A percentile compares a stretch with the other conserved stretches of the same genome.
phyloP scores from a whole-genome alignment of 495 filamentous ascomycete genomes.

The Daldinia childiae region DNA sequence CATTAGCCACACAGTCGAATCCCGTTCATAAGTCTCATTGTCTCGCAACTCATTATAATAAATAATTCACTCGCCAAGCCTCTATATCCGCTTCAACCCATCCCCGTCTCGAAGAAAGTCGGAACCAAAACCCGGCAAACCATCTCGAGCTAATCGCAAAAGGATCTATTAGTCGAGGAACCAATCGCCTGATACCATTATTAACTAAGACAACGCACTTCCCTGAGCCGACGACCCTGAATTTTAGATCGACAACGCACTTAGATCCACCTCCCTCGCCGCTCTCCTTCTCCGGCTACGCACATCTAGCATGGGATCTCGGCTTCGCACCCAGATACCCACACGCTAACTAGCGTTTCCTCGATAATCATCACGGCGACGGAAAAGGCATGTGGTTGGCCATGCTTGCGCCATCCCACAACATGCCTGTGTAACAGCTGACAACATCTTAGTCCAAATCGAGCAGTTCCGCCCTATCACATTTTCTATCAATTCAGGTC shows the following conservation, averaged over 20 bases:
- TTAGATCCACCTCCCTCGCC: conserved; percentile 18
- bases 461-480: conserved; percentile 25
- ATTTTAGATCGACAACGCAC: conserved; percentile 32
- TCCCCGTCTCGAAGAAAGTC: conserved; percentile 15
- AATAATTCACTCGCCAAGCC: conserved; percentile 35
- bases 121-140: conserved; percentile 30
- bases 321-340: conserved; percentile 11
- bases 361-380: conserved; percentile 29
- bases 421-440: conserved; percentile 25
- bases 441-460: conserved; percentile 17
- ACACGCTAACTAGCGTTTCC: conserved; percentile 13
- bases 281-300: conserved; percentile 30
- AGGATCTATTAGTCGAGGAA: conserved; percentile 16
- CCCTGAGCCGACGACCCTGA: conserved; percentile 26
- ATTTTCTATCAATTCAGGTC: conserved; percentile 2
- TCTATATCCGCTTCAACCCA: conserved; percentile 19
- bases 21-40: conserved; percentile 4
- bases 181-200: conserved; percentile 24
- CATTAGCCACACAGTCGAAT: conserved; percentile 22
- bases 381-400: conserved; percentile 1
- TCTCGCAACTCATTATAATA: conserved; percentile 18
- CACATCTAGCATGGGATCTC: conserved; percentile 33
- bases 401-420: conserved; percentile 1
- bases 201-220: background rate
- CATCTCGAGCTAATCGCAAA: conserved; percentile 16